These are phyloP conservation scores for Bruguiera sexangula DNA, from an alignment of 345 rosid species.

Conservation along the genomic window DNA sequence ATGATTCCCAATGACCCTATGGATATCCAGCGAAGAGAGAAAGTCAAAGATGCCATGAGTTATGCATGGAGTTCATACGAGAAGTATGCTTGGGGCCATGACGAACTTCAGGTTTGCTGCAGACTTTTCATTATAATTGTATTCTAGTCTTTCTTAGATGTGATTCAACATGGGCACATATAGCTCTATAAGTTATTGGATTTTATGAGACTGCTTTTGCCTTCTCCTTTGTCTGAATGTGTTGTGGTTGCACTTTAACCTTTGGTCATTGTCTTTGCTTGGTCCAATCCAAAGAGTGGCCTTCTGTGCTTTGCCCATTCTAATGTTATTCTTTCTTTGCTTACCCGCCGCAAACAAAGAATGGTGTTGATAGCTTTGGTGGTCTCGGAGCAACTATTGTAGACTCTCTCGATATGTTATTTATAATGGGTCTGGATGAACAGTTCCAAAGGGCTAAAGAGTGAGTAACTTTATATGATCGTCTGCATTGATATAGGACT, in stretches of 20 bases:
- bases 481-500: neutral
- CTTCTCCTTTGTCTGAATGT: neutral
- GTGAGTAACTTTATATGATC: conserved; percentile 43
- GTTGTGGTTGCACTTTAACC: neutral
- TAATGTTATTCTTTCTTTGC: conserved; percentile 1
- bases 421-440: conserved; percentile 91
- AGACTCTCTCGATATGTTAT: conserved; percentile 88
- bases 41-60: conserved; percentile 92
- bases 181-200: neutral
- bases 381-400: conserved; percentile 97
- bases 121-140: neutral
- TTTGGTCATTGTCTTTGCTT: neutral
- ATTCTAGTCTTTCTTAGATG: neutral
- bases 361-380: conserved; percentile 92
- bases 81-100: conserved; percentile 96
- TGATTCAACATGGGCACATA: neutral
- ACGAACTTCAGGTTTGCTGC: conserved; percentile 79
- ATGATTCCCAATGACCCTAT: conserved; percentile 53
- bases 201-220: neutral
- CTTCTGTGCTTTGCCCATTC: neutral
- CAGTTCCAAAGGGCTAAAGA: conserved; percentile 90
- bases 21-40: conserved; percentile 65
- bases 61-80: conserved; percentile 98
- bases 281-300: neutral
- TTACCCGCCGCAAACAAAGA: conserved; percentile 75